Base-by-base conservation (phyloP, 345 rosid genomes). In the Odontarrhena argentea region DNA sequence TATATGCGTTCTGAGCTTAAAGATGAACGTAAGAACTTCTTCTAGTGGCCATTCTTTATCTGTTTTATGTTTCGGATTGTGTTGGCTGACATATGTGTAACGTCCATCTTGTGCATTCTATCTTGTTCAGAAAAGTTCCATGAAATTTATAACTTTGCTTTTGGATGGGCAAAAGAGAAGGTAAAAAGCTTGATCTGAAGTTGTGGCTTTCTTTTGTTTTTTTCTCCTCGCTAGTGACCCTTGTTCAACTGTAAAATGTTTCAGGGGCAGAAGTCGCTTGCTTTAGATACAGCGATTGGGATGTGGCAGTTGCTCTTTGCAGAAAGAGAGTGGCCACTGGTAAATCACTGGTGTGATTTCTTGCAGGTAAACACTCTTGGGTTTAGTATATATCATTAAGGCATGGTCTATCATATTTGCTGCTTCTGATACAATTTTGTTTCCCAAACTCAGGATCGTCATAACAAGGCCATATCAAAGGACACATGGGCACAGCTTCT, bases 101-200 rank as follows among this genome's bases (percentile, higher is more conserved):
- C 60, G 60, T 67, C 58, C 53, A 64, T 74, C 37, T 28, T 60
- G 37, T 45, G 66, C 65, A 59, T 42, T 66, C 74, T 74, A 61
- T 54, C 51, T 30, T 68, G 54, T 68, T 47, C 99, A 94, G 99
- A 88, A 76, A 94, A 94, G 77, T 94, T 94, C 51, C 86, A 88
- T 18, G 97, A 94, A 53, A 91, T 94, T 49, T 87, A 94, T 76
- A 91, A 88, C 80, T 94, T 88, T 74, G 91, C 99, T 60, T 94
- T 91, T 81, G 92, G 88, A 56, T 94, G 99, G 97, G 97, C 97
- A 55, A 94, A 86, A 80, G 99, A 94, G 80, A 94, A 94, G 97
- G 99, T 94, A 78, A 35, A 25, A 24, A 8, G 6, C 68, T 57
- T 60, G 42, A n/a, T 51, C 43, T 32, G 37, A 41, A 14, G 44